Percentiles rank a stretch among this genome's conserved stretches.
phyloP scores from a whole-genome alignment of 805 yeast genomes.

The Torulaspora gathmanii region DNA sequence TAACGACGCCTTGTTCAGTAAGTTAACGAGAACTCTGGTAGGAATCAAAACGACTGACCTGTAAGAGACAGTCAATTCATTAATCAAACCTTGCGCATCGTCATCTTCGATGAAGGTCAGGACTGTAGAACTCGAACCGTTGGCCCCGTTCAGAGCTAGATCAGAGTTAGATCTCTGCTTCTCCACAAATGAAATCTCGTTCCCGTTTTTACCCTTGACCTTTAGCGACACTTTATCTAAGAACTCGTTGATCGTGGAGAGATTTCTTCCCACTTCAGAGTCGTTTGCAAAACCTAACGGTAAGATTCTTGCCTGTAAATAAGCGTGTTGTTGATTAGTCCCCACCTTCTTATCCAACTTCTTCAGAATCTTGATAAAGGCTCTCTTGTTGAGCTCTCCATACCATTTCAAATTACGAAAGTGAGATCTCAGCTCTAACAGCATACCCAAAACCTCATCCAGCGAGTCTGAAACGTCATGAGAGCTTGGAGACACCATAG shows the following conservation, averaged over 20 bases:
- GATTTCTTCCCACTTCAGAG: constrained; percentile 48
- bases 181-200: background rate
- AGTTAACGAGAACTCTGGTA: constrained; percentile 50
- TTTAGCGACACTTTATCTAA: constrained; percentile 51
- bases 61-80: constrained; percentile 39
- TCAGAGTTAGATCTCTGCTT: constrained; percentile 1
- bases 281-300: constrained; percentile 79
- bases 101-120: constrained; percentile 37
- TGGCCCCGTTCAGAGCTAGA: background rate
- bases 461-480: constrained; percentile 40
- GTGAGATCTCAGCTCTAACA: constrained; percentile 69
- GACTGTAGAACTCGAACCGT: background rate
- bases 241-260: constrained; percentile 49
- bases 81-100: constrained; percentile 42
- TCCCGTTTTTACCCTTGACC: constrained; percentile 10
- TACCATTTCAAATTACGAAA: constrained; percentile 87
- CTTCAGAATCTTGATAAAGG: constrained; percentile 81
- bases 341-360: constrained; percentile 83
- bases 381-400: constrained; percentile 87
- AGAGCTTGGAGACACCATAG: constrained; percentile 7
- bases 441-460: constrained; percentile 59
- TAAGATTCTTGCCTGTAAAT: constrained; percentile 60
- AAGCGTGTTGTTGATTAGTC: constrained; percentile 51
- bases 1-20: constrained; percentile 62
- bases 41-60: constrained; percentile 49